phyloP scores from a whole-genome alignment of 176 grass and related monocot species.

The Miscanthus lutarioriparius region DNA sequence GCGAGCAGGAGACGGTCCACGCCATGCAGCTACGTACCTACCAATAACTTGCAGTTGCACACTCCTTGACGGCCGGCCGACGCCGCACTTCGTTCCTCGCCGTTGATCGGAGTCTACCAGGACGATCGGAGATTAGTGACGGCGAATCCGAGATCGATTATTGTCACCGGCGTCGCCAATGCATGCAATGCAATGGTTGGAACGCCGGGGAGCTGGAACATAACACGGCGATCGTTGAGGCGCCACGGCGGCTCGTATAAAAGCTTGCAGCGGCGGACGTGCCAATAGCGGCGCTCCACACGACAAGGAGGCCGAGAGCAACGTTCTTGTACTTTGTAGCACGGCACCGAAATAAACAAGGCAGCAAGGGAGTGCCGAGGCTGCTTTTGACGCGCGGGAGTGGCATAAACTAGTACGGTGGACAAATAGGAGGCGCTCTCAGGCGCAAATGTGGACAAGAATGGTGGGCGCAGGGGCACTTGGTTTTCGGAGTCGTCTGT shows the following conservation, averaged over 20 bases:
- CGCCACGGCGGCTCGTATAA: not conserved
- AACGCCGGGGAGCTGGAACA: not conserved
- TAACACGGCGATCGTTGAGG: not conserved
- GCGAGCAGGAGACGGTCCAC: not conserved
- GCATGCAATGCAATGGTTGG: not conserved
- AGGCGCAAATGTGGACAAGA: slow-evolving; percentile 2
- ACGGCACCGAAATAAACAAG: slow-evolving; percentile 37
- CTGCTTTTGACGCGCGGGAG: not conserved
- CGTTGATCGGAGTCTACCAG: not conserved
- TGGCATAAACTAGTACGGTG: not conserved
- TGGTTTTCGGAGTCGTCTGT: slow-evolving; percentile 12
- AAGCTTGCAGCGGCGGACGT: slow-evolving; percentile 5
- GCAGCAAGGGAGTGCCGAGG: not conserved
- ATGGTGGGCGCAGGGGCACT: slow-evolving; percentile 9
- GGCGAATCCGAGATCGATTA: too few relatives aligned
- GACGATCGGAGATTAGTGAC: too few relatives aligned
- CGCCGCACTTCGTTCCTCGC: not conserved
- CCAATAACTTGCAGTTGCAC: slow-evolving; percentile 1
- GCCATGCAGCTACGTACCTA: not conserved
- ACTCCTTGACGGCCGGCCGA: too few relatives aligned
- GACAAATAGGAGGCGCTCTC: not conserved
- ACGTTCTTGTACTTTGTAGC: slow-evolving; percentile 25
- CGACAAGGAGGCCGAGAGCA: slow-evolving; percentile 31
- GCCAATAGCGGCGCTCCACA: slow-evolving; percentile 9
- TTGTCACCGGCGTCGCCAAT: too few relatives aligned